Percentiles rank a stretch among this genome's conserved stretches.
Conservation (phyloP, 768 basidiomycete species). For the Hortiboletus campestris region DNA sequence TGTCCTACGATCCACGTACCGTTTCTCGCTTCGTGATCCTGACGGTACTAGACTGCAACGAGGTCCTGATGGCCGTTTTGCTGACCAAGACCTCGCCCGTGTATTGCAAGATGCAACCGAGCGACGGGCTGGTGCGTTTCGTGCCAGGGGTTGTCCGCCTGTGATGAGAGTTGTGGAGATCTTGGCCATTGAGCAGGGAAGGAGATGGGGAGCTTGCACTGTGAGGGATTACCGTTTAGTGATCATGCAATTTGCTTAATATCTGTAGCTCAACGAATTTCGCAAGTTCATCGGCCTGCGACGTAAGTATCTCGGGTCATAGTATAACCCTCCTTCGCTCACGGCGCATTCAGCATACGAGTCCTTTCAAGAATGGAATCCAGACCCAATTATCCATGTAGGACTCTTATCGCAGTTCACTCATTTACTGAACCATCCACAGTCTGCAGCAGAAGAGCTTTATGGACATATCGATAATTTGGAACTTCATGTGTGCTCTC, state of each 20-base stretch:
- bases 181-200: slow-evolving; percentile 62
- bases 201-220: slow-evolving; percentile 72
- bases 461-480: slow-evolving; percentile 76
- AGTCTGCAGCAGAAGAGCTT: slow-evolving; percentile 63
- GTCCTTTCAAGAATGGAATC: slow-evolving; percentile 73
- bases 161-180: slow-evolving; percentile 67
- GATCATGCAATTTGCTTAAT: not conserved
- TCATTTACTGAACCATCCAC: not conserved
- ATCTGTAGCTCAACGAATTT: slow-evolving; percentile 62
- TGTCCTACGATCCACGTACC: not conserved
- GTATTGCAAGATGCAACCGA: slow-evolving; percentile 64
- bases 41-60: slow-evolving; percentile 45
- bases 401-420: slow-evolving; percentile 13
- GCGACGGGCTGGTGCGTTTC: slow-evolving; percentile 57
- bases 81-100: slow-evolving; percentile 59
- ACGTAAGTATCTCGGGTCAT: slow-evolving; percentile 39
- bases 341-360: slow-evolving; percentile 46
- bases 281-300: slow-evolving; percentile 68
- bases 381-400: slow-evolving; percentile 54
- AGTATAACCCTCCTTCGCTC: not conserved
- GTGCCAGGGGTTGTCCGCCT: slow-evolving; percentile 67
- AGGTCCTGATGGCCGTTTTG: slow-evolving; percentile 52
- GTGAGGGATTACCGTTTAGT: slow-evolving; percentile 36
- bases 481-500: slow-evolving; percentile 61
- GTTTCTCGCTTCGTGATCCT: not conserved